Conservation (phyloP, 352 stramenopile genomes). For the Phytopythium vexans region DNA sequence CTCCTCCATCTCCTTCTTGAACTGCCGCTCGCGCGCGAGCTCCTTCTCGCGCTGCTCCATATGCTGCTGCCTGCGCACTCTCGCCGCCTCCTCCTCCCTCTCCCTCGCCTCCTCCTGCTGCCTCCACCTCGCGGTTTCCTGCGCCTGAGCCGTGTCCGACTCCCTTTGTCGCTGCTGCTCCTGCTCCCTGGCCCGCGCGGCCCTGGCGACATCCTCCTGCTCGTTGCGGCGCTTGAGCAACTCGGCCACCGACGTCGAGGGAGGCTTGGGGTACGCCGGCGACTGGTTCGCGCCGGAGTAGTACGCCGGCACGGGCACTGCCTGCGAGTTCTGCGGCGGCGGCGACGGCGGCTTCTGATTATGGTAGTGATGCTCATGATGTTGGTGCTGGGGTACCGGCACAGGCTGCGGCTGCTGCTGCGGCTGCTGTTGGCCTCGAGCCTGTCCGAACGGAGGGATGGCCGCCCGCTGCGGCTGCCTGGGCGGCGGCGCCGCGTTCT, state of each 20-base stretch:
- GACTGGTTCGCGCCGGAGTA: not conserved
- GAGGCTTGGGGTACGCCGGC: not conserved
- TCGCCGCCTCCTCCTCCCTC: not conserved
- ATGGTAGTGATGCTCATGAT: not conserved
- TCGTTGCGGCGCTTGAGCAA: conserved; percentile 4
- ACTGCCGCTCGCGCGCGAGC: conserved; percentile 2
- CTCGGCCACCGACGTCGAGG: conserved; percentile 5
- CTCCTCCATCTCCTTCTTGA: conserved; percentile 1
- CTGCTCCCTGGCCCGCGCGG: not conserved
- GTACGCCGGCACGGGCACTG: not conserved
- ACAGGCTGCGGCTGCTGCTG: conserved; percentile 5
- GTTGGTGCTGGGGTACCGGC: not conserved
- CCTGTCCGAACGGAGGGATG: not conserved
- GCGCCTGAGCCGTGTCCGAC: not conserved
- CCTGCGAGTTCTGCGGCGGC: conserved; percentile 1
- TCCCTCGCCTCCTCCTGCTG: conserved; percentile 6
- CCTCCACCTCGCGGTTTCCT: conserved; percentile 1
- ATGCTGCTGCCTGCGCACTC: conserved; percentile 3
- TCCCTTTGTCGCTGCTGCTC: not conserved
- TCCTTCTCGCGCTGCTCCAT: conserved; percentile 7
- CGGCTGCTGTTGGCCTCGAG: not conserved
- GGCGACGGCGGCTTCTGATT: not conserved
- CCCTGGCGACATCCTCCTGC: not conserved
- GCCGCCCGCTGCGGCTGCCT: not conserved
- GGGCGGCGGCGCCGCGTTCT: conserved; percentile 4